Evolutionary conservation across 2,329 filamentous ascomycete genomes (phyloP).

Genomic region (Gnomoniopsis sp.): DNA sequence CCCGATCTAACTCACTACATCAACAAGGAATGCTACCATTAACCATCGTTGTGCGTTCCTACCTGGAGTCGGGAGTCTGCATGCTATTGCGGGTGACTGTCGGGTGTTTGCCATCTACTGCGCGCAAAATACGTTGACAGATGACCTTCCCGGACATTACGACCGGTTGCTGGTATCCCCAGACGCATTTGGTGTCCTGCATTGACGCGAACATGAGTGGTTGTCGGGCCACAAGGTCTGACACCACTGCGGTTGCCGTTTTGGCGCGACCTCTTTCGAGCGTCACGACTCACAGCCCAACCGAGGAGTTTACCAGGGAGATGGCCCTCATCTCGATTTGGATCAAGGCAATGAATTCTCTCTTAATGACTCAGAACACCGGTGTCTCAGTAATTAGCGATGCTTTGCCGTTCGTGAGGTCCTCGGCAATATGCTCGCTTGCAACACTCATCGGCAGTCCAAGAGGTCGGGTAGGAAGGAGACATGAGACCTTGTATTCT

Average conservation of each 20-base stretch:
- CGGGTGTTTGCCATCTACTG: too few relatives aligned
- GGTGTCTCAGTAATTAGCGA: too few relatives aligned
- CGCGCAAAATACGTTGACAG: not conserved
- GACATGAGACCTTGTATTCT: too few relatives aligned
- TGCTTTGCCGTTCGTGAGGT: too few relatives aligned
- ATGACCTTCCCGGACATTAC: too few relatives aligned
- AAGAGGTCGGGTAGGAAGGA: too few relatives aligned
- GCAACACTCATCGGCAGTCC: too few relatives aligned
- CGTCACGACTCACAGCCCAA: not conserved
- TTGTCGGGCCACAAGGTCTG: not conserved
- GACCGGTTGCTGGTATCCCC: too few relatives aligned
- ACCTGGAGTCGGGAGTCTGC: not conserved
- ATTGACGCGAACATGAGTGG: not conserved
- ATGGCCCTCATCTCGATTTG: not conserved
- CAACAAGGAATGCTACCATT: not conserved
- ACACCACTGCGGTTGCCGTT: not conserved
- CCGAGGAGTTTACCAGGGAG: not conserved
- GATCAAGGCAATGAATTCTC: not conserved
- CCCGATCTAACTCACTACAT: not conserved
- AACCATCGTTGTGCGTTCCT: not conserved
- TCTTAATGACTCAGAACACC: too few relatives aligned
- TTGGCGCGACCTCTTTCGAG: not conserved
- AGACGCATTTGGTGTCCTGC: not conserved
- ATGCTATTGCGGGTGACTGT: too few relatives aligned
- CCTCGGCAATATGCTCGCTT: too few relatives aligned